Evolutionary conservation across 345 rosid species (phyloP), one percentile per base, ranked within the genome.

Genomic region (Mallotus nudiflorus): DNA sequence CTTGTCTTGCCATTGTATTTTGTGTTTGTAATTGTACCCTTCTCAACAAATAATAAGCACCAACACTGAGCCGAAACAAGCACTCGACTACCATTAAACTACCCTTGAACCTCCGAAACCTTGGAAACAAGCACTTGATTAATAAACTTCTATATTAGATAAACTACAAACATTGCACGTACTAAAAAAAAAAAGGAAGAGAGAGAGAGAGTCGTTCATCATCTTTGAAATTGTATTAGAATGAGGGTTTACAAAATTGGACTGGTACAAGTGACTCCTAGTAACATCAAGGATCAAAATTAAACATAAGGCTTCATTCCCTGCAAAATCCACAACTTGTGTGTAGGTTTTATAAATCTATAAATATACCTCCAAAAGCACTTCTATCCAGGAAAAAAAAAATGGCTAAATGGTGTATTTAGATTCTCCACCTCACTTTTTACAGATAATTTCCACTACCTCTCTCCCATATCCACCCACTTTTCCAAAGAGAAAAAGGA

Each of bases 291-390:
- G 2, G 48, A n/a, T 39, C 10, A 40, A 56, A 54, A 28, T n/a
- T 10, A 18, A 46, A 51, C 39, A 67, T 31, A 66, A 53, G 48
- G 66, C 74, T 45, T 57, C 57, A 20, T 48, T 60, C 39, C 68
- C 81, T 37, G 42, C 70, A 63, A 74, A 74, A 75, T 78, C 77
- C 77, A 71, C 78, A 42, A 62, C 66, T 52, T 53, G 40, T 69
- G 50, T 53, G 40, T 49, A 57, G 44, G 51, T 48, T 37, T 42
- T n/a, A 51, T 35, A 25, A 29, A 1, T 6, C 63, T 58, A 58
- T 25, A n/a, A n/a, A 59, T 50, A 78, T 62, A 37, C 11, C 51
- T 35, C 60, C 37, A 24, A 15, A 16, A n/a, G n/a, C 29, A 48
- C 46, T 44, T 22, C 51, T 12, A 15, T 55, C 27, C 72, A 27